phyloP scores from a whole-genome alignment of 108 stramenopile species.

The Conticribra weissflogii region DNA sequence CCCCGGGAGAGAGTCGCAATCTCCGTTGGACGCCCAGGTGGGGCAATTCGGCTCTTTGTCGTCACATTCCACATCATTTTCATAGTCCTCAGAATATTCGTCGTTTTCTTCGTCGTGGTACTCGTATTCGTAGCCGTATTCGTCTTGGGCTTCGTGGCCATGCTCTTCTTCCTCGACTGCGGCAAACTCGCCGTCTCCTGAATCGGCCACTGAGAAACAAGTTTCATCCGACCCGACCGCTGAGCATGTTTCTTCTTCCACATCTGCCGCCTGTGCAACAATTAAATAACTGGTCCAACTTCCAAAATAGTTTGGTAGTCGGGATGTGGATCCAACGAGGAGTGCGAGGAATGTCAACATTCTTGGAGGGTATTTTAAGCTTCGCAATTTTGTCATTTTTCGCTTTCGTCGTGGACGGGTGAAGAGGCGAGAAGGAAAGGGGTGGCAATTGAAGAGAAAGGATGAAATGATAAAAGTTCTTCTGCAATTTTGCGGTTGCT shows the following conservation, averaged over 20 bases:
- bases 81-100: not conserved
- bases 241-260: slow-evolving; percentile 5
- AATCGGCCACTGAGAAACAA: not conserved
- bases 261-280: slow-evolving; percentile 9
- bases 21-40: slow-evolving; percentile 37
- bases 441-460: no score
- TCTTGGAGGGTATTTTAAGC: no score
- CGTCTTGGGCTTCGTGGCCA: no score
- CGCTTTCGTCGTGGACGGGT: no score
- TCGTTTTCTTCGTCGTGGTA: slow-evolving; percentile 12
- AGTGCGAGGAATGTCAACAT: no score
- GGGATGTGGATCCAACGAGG: no score
- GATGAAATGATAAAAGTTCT: no score
- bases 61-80: slow-evolving; percentile 1
- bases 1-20: slow-evolving; percentile 49
- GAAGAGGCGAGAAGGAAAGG: no score
- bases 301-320: no score
- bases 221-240: not conserved
- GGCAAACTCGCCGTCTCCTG: not conserved
- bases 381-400: no score
- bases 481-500: no score
- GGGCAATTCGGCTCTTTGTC: slow-evolving; percentile 35
- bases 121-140: not conserved
- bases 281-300: no score
- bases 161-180: not conserved